phyloP scores from a whole-genome alignment of 1,284 basidiomycete genomes.

The Rhodotorula sp. region DNA sequence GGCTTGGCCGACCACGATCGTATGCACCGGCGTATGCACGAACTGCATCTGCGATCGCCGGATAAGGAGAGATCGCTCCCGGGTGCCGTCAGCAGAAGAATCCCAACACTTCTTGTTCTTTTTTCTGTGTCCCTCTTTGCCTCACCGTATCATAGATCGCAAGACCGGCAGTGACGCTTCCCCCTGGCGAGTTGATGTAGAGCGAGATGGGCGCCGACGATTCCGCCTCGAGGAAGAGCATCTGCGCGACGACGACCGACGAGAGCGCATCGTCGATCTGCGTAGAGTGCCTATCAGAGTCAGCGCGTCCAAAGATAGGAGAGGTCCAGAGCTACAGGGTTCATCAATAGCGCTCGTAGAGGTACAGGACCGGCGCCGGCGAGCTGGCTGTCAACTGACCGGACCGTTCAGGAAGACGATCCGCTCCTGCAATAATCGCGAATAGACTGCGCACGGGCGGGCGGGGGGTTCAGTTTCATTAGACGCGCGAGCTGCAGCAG shows the following conservation, averaged over 20 bases:
- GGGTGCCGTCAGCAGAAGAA: constrained; percentile 62
- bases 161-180: constrained; percentile 86
- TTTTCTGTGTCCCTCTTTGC: too few relatives aligned
- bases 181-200: constrained; percentile 92
- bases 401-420: constrained; percentile 91
- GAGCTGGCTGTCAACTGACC: constrained; percentile 55
- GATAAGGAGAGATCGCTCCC: constrained; percentile 46
- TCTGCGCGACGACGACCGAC: constrained; percentile 78
- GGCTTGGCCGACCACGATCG: constrained; percentile 88
- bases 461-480: neutral
- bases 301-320: neutral
- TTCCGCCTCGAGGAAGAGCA: constrained; percentile 91
- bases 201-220: constrained; percentile 89
- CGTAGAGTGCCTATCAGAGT: neutral
- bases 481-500: neutral
- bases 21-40: constrained; percentile 87
- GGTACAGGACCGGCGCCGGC: too few relatives aligned
- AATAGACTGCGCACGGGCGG: constrained; percentile 59
- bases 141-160: constrained; percentile 91
- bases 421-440: constrained; percentile 79
- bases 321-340: neutral
- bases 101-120: too few relatives aligned
- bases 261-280: constrained; percentile 83
- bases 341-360: too few relatives aligned
- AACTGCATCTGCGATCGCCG: constrained; percentile 60